Evolutionary conservation across 176 grass and related monocot species (phyloP), one percentile per base, ranked within the genome.

Genomic region (Cymbopogon citratus): DNA sequence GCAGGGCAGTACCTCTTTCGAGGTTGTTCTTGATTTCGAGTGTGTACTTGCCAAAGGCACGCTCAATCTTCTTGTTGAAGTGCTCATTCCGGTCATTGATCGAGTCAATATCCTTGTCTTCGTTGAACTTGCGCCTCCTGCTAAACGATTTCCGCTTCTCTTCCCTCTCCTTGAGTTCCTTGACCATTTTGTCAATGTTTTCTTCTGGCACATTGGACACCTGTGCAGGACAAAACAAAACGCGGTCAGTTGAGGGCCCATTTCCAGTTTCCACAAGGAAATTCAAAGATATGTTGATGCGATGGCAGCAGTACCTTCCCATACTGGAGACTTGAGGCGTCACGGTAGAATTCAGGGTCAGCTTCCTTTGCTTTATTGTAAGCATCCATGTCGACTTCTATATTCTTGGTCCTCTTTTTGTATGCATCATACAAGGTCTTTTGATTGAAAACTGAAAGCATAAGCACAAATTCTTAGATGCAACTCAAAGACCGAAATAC

Each of bases 11-110:
- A 36, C 96, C 96, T 41, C 96, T 89, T 82, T 99, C 96, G 7
- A 99, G 67, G 72, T 99, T 99, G 70, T 99, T 99, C 96, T 99
- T 99, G 38, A 99, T 99, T 77, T 99, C 96, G 12, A 99, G 84
- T 1, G 96, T 99, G 73, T 99, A 99, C 63, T 99, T 99, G 40
- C 96, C 92, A 43, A 99, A 99, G 12, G 92, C 96, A 31, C 96
- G 84, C 87, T 99, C 92, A 6, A 99, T 91, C 87, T 99, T 95
- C 88, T 99, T 99, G 71, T 99, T 95, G 83, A 99, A 99, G 80
- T 99, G 92, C 82, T 99, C 92, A 0, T 99, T 99, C 85, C 96
- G 80, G 62, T 99, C 96, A 0, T 99, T 99, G 74, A 99, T 99
- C 0, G 90, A 93, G 81, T 99, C 96, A 1, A 99, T 88, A 52